A percentile compares a stretch with the other conserved stretches of the same genome.
These are phyloP conservation scores for Thelonectria olida DNA, from an alignment of 2,329 filamentous ascomycete genomes.

Conservation along the genomic window DNA sequence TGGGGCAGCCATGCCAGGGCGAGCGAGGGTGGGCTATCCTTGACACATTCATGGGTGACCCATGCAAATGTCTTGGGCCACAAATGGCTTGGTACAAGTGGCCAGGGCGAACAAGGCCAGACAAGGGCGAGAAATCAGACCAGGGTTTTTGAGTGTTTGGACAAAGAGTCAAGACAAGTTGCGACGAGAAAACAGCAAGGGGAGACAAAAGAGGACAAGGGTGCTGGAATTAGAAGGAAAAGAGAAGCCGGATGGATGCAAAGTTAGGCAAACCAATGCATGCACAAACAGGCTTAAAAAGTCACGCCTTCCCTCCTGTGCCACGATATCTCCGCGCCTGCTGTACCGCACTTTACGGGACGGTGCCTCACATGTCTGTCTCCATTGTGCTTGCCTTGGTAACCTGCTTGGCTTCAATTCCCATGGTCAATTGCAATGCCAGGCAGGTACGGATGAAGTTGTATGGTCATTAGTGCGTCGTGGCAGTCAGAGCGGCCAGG, in stretches of 20 bases:
- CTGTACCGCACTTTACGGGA: not conserved
- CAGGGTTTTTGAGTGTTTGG: conserved; percentile 15
- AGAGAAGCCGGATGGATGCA: conserved; percentile 7
- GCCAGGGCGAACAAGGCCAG: conserved; percentile 18
- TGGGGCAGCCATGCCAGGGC: conserved; percentile 33
- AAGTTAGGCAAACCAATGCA: conserved; percentile 3
- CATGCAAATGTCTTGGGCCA: not conserved
- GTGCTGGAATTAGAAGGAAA: conserved; percentile 2
- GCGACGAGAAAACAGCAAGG: conserved; percentile 3
- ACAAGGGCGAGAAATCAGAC: conserved; percentile 26
- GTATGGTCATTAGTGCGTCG: not conserved
- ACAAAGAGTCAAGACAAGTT: conserved; percentile 10
- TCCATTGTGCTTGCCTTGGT: not conserved
- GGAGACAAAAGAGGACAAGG: conserved; percentile 8
- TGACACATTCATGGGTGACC: conserved; percentile 1
- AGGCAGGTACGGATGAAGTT: not conserved
- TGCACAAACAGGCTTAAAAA: not conserved
- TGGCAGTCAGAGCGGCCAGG: conserved; percentile 35
- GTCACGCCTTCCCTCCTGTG: not conserved
- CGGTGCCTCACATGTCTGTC: not conserved
- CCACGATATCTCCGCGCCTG: not conserved
- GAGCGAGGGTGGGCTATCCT: conserved; percentile 15
- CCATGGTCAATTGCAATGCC: not conserved
- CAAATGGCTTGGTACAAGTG: conserved; percentile 22
- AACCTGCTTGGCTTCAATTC: not conserved